Percentiles rank a stretch among this genome's conserved stretches.
phyloP scores from a whole-genome alignment of 176 grass and related monocot genomes.

The Musa itinerans region DNA sequence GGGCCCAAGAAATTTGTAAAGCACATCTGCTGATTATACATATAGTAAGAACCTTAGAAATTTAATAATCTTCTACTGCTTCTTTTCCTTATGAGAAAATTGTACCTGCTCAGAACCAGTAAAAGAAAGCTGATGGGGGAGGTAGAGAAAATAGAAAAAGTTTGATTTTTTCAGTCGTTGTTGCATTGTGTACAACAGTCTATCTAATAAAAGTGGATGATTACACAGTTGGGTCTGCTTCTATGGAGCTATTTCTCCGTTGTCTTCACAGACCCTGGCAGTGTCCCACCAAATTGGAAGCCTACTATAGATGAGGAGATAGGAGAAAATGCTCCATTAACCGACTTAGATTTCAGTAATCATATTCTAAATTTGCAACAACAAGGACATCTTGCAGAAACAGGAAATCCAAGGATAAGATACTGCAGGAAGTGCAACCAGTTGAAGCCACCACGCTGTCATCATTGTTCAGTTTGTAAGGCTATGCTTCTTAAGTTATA shows the following conservation, averaged over 20 bases:
- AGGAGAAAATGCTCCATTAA: constrained; percentile 65
- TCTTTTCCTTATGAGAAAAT: too few relatives aligned
- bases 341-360: constrained; percentile 39
- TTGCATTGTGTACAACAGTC: not conserved
- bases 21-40: too few relatives aligned
- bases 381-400: constrained; percentile 25
- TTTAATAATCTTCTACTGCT: too few relatives aligned
- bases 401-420: constrained; percentile 43
- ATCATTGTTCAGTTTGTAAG: constrained; percentile 99
- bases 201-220: constrained; percentile 5
- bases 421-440: constrained; percentile 95
- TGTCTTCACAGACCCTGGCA: constrained; percentile 80
- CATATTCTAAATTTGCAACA: constrained; percentile 49
- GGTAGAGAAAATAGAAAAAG: too few relatives aligned
- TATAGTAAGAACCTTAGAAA: too few relatives aligned
- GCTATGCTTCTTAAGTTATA: constrained; percentile 1
- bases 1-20: too few relatives aligned
- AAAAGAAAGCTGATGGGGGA: not conserved
- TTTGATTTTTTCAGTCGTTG: too few relatives aligned
- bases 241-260: constrained; percentile 92
- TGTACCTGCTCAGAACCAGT: too few relatives aligned
- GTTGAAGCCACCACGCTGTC: constrained; percentile 84
- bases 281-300: constrained; percentile 77
- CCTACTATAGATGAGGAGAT: constrained; percentile 71
- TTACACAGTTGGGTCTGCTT: constrained; percentile 72